Percentiles rank a stretch among this genome's conserved stretches.
Evolutionary conservation across 2,329 filamentous ascomycete genomes (phyloP).

Genomic region (Zymoseptoria pseudotritici): DNA sequence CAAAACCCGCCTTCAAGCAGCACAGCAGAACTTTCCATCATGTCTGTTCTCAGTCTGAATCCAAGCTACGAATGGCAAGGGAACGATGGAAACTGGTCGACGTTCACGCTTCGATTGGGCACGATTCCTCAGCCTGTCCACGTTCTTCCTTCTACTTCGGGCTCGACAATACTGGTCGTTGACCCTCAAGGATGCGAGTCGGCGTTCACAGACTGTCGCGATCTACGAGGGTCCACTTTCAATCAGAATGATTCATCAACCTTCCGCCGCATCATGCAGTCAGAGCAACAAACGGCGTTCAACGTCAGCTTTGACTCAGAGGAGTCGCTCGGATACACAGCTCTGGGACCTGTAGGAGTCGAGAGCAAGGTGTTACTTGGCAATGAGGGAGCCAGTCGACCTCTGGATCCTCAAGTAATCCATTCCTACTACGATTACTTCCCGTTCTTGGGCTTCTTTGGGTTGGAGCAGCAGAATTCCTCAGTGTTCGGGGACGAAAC

Average conservation of each 20-base stretch:
- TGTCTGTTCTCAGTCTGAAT: not conserved
- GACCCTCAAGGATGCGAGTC: not conserved
- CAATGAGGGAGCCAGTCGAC: not conserved
- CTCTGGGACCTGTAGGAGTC: not conserved
- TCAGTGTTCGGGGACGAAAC: slow-evolving; percentile 34
- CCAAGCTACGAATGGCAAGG: slow-evolving; percentile 2
- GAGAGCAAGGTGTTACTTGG: not conserved
- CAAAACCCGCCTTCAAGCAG: not conserved
- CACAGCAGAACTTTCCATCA: not conserved
- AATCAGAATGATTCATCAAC: not conserved
- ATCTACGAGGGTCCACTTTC: not conserved
- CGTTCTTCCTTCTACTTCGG: slow-evolving; percentile 1
- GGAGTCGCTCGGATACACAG: not conserved
- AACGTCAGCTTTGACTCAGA: not conserved
- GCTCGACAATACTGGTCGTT: slow-evolving; percentile 1
- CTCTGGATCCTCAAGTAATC: slow-evolving; percentile 3
- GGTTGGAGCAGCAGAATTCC: slow-evolving; percentile 29
- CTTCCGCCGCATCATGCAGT: not conserved
- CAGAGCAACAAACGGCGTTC: not conserved
- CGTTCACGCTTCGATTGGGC: slow-evolving; percentile 1
- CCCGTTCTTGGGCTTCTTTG: slow-evolving; percentile 32
- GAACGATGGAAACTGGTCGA: slow-evolving; percentile 1
- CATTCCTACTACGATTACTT: not conserved
- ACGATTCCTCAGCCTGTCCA: slow-evolving; percentile 5
- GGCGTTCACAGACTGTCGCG: not conserved